Evolutionary conservation across 2,329 filamentous ascomycete genomes (phyloP).

Genomic region (Aspergillus glaucus): DNA sequence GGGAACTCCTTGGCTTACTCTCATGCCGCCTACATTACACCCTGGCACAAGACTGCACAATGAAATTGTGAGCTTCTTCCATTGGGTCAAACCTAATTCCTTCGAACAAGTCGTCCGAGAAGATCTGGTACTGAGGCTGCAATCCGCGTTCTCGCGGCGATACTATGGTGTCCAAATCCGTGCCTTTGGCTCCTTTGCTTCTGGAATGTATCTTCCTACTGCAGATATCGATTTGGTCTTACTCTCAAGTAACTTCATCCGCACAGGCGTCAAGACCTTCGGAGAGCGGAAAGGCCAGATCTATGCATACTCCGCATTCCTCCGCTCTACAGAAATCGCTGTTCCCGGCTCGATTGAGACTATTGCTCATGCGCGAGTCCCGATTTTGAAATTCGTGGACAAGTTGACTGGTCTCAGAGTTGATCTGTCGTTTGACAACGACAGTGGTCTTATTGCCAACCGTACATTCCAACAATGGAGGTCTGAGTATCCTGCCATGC

Average conservation of each 20-base stretch:
- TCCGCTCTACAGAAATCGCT: constrained; percentile 54
- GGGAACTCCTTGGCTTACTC: constrained; percentile 57
- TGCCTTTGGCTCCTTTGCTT: constrained; percentile 90
- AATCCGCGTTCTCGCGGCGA: constrained; percentile 50
- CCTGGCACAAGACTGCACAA: constrained; percentile 61
- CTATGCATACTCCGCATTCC: constrained; percentile 55
- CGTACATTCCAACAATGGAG: constrained; percentile 78
- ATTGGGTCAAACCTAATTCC: constrained; percentile 68
- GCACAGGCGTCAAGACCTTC: constrained; percentile 45
- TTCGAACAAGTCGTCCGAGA: constrained; percentile 72
- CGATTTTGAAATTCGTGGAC: constrained; percentile 87
- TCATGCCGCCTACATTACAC: constrained; percentile 24
- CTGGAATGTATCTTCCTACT: constrained; percentile 68
- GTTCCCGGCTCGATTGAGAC: constrained; percentile 56
- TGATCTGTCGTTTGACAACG: constrained; percentile 92
- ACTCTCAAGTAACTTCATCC: constrained; percentile 56
- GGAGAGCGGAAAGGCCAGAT: constrained; percentile 51
- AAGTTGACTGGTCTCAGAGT: constrained; percentile 70
- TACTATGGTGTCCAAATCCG: constrained; percentile 59
- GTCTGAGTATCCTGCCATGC: constrained; percentile 72
- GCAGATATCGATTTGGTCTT: constrained; percentile 94
- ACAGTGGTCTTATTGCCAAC: constrained; percentile 72
- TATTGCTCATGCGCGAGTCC: constrained; percentile 73
- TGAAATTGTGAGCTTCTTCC: constrained; percentile 83
- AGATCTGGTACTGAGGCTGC: constrained; percentile 65